phyloP scores from a whole-genome alignment of 306 rosid species.

The Citrullus amarus region DNA sequence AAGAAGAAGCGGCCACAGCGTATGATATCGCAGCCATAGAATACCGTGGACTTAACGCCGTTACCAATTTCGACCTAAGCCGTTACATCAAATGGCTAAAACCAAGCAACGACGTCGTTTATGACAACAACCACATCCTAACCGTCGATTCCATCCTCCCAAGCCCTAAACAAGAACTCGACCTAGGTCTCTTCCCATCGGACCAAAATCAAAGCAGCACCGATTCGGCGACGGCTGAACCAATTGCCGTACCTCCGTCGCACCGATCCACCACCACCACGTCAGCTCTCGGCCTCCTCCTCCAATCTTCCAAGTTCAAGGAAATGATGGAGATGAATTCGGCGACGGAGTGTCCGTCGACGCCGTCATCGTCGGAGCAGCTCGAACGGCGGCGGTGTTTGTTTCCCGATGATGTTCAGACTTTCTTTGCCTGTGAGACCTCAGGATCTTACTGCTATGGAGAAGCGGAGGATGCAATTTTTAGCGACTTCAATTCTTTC shows the following conservation, averaged over 20 bases:
- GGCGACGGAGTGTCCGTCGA: not conserved
- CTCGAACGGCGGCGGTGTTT: not conserved
- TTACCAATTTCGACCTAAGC: slow-evolving; percentile 33
- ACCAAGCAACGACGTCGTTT: slow-evolving; percentile 13
- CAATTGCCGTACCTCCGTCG: slow-evolving; percentile 6
- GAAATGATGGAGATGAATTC: slow-evolving; percentile 38
- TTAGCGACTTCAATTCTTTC: slow-evolving; percentile 23
- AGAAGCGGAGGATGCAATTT: slow-evolving; percentile 24
- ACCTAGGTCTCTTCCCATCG: slow-evolving; percentile 15
- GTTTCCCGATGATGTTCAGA: slow-evolving; percentile 25
- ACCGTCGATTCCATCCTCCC: not conserved
- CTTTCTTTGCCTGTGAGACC: slow-evolving; percentile 21
- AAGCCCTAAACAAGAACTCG: slow-evolving; percentile 15
- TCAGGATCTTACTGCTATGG: slow-evolving; percentile 13
- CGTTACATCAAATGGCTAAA: slow-evolving; percentile 38
- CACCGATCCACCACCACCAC: slow-evolving; percentile 24
- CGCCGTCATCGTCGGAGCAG: not conserved
- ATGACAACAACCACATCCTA: not conserved
- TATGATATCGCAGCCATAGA: slow-evolving; percentile 36
- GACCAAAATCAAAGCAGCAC: not conserved
- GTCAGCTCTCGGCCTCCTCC: slow-evolving; percentile 33
- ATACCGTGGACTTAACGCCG: slow-evolving; percentile 35
- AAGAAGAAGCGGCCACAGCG: slow-evolving; percentile 36
- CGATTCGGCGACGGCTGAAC: not conserved
- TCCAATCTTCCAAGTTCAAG: slow-evolving; percentile 35